Percentiles rank a stretch among this genome's conserved stretches.
These are phyloP conservation scores for Paratinospora sagittata DNA, from an alignment of 164 flowering plant genomes.

Conservation along the genomic window DNA sequence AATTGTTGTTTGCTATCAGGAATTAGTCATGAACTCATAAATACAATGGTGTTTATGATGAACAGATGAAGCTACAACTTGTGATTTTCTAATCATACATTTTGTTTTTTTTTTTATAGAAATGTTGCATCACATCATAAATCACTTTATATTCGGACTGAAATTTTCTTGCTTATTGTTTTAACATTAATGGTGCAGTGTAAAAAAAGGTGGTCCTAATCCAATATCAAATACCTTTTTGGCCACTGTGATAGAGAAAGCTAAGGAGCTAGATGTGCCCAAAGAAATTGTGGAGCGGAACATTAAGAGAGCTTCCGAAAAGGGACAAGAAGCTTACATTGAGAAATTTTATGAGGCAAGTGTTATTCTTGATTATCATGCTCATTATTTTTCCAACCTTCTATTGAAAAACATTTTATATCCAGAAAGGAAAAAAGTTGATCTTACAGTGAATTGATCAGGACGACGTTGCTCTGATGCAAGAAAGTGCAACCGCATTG, in stretches of 20 bases:
- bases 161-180: not conserved
- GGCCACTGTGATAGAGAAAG: constrained; percentile 78
- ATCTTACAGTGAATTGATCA: constrained; percentile 32
- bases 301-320: constrained; percentile 90
- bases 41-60: too few relatives aligned
- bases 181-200: constrained; percentile 34
- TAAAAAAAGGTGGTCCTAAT: constrained; percentile 82
- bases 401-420: not conserved
- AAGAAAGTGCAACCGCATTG: constrained; percentile 29
- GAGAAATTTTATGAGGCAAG: constrained; percentile 86
- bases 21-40: too few relatives aligned
- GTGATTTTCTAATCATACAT: too few relatives aligned
- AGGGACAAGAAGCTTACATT: constrained; percentile 92
- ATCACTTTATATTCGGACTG: not conserved
- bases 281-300: constrained; percentile 91
- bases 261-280: constrained; percentile 93
- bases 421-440: not conserved
- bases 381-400: not conserved
- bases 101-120: not conserved
- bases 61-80: too few relatives aligned
- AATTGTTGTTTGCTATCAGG: too few relatives aligned
- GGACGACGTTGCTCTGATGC: constrained; percentile 26
- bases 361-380: not conserved
- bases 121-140: not conserved
- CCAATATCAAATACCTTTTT: constrained; percentile 64